Percentiles rank a stretch among this genome's conserved stretches.
Conservation (phyloP, 108 stramenopile genomes). For the Skeletonema tropicum region DNA sequence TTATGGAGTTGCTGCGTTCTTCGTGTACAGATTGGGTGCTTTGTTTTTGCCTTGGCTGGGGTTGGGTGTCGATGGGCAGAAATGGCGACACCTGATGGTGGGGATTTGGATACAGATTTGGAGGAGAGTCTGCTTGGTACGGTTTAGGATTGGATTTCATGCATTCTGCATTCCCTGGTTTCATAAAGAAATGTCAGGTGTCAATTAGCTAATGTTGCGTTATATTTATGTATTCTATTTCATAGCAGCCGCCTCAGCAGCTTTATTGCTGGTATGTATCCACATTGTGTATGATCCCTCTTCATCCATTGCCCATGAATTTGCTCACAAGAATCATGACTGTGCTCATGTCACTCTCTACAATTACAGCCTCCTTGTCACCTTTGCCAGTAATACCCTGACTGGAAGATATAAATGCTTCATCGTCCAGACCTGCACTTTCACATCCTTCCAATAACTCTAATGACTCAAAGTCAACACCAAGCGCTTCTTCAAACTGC, state of each 20-base stretch:
- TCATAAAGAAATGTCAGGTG: too few relatives aligned
- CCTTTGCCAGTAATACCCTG: neutral
- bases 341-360: constrained; percentile 8
- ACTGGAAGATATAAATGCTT: constrained; percentile 22
- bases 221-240: neutral
- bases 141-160: too few relatives aligned
- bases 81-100: neutral
- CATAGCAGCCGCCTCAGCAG: neutral
- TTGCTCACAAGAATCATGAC: constrained; percentile 9
- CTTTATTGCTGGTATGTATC: neutral
- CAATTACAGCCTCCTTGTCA: neutral
- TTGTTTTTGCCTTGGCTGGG: neutral
- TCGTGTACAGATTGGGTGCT: neutral
- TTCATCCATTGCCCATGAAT: constrained; percentile 5
- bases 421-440: constrained; percentile 4
- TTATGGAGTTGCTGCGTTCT: neutral
- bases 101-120: too few relatives aligned
- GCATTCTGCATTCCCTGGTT: too few relatives aligned
- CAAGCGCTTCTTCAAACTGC: constrained; percentile 52
- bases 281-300: neutral
- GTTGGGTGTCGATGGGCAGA: neutral
- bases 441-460: constrained; percentile 10
- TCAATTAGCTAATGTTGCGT: neutral
- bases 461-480: constrained; percentile 52
- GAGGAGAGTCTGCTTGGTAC: neutral